Evolutionary conservation across 1,284 basidiomycete species (phyloP).

Genomic region (Paramarasmius palmivorus): DNA sequence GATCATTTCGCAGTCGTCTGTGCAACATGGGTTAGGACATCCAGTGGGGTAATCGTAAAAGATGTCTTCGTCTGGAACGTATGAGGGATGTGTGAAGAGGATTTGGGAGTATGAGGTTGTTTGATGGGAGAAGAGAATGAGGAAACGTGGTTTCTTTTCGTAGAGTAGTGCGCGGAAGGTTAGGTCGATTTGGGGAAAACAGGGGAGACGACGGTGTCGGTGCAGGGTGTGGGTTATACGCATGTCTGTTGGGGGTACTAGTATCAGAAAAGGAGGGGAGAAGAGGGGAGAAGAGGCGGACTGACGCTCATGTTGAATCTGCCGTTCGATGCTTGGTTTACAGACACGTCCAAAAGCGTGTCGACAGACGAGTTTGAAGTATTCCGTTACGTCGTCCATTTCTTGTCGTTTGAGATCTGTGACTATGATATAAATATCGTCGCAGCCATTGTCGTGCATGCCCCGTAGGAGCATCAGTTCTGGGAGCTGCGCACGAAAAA

Average conservation of each 20-base stretch:
- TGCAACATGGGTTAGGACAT: constrained; percentile 73
- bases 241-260: constrained; percentile 42
- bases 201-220: constrained; percentile 65
- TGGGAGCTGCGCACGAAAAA: constrained; percentile 48
- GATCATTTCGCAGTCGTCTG: constrained; percentile 78
- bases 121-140: constrained; percentile 75
- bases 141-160: constrained; percentile 71
- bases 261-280: background rate
- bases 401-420: constrained; percentile 74
- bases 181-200: constrained; percentile 77
- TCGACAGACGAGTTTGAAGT: constrained; percentile 70
- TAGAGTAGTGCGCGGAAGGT: constrained; percentile 68
- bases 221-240: constrained; percentile 63
- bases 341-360: constrained; percentile 58
- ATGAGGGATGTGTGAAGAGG: constrained; percentile 67
- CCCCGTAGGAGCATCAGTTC: constrained; percentile 75
- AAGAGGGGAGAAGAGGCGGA: constrained; percentile 3
- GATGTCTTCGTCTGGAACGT: constrained; percentile 68
- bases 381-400: constrained; percentile 75
- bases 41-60: constrained; percentile 76
- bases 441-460: constrained; percentile 76
- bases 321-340: constrained; percentile 63
- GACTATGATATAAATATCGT: constrained; percentile 73
- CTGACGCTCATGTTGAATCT: constrained; percentile 63
- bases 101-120: constrained; percentile 78